phyloP scores from a whole-genome alignment of 1,139 yeast species.

The Fermentozyma sake region DNA sequence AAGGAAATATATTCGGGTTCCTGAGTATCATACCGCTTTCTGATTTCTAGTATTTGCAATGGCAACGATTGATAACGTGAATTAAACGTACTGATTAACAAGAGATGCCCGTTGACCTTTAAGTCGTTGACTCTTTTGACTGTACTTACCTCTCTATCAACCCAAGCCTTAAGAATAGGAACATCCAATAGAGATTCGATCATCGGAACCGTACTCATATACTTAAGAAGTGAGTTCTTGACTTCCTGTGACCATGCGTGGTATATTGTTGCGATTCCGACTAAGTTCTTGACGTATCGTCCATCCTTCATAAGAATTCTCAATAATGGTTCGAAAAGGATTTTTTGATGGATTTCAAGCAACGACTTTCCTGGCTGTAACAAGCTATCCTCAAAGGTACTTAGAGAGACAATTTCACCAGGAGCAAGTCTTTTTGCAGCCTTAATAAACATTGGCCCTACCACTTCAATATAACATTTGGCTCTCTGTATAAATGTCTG shows the following conservation, averaged over 20 bases:
- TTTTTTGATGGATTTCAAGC: constrained; percentile 52
- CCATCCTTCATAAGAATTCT: constrained; percentile 49
- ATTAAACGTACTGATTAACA: constrained; percentile 72
- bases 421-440: constrained; percentile 44
- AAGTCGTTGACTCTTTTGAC: constrained; percentile 41
- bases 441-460: constrained; percentile 41
- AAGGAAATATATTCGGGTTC: constrained; percentile 56
- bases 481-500: constrained; percentile 72
- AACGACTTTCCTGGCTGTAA: constrained; percentile 60
- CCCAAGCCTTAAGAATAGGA: constrained; percentile 50
- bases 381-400: constrained; percentile 57
- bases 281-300: constrained; percentile 52
- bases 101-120: constrained; percentile 51
- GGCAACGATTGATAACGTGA: constrained; percentile 72
- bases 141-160: constrained; percentile 39
- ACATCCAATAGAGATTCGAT: constrained; percentile 26
- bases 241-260: constrained; percentile 64
- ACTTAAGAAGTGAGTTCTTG: constrained; percentile 48
- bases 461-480: constrained; percentile 52
- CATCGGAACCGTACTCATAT: constrained; percentile 44
- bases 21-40: constrained; percentile 37
- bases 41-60: constrained; percentile 59
- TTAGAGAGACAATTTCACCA: constrained; percentile 25
- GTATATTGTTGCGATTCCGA: constrained; percentile 57
- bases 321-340: constrained; percentile 51